Percentiles rank a stretch among this genome's conserved stretches.
Evolutionary conservation across 2,329 filamentous ascomycete species (phyloP).

Genomic region (Fusarium armeniacum): DNA sequence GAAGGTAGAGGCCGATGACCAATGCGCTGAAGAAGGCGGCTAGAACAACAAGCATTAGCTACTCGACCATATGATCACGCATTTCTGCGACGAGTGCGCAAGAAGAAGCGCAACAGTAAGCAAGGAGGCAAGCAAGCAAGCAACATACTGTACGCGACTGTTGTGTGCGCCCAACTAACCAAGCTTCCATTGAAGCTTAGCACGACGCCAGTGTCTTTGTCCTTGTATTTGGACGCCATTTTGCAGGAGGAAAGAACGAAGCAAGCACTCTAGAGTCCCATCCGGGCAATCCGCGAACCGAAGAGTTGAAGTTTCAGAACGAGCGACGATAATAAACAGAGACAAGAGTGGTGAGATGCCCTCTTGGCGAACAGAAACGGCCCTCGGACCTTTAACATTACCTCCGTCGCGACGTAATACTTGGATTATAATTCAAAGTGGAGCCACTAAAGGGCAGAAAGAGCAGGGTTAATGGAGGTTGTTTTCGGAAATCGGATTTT

Average conservation of each 20-base stretch:
- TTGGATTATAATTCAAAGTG: constrained; percentile 39
- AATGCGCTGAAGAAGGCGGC: constrained; percentile 90
- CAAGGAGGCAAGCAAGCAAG: neutral
- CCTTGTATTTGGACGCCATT: constrained; percentile 69
- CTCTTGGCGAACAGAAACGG: constrained; percentile 40
- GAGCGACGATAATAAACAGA: constrained; percentile 33
- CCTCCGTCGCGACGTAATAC: constrained; percentile 47
- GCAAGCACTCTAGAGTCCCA: constrained; percentile 47
- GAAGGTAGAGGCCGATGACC: constrained; percentile 82
- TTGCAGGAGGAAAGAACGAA: constrained; percentile 43
- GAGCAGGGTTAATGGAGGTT: constrained; percentile 11
- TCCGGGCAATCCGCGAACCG: constrained; percentile 52
- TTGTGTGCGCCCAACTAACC: constrained; percentile 90
- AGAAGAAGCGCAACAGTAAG: constrained; percentile 3
- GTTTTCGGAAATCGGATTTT: constrained; percentile 41
- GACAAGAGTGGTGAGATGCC: constrained; percentile 48
- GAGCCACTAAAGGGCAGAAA: constrained; percentile 24
- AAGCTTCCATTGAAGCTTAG: constrained; percentile 85
- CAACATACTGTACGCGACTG: constrained; percentile 80
- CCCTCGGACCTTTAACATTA: constrained; percentile 49
- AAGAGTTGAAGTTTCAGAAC: constrained; percentile 35
- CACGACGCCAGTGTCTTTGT: constrained; percentile 73
- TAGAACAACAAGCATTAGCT: constrained; percentile 55
- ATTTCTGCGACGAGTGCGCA: constrained; percentile 8
- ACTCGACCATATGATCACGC: constrained; percentile 9